These are phyloP conservation scores for Blastocystis hominis DNA, from an alignment of 352 stramenopile species.

Conservation along the genomic window DNA sequence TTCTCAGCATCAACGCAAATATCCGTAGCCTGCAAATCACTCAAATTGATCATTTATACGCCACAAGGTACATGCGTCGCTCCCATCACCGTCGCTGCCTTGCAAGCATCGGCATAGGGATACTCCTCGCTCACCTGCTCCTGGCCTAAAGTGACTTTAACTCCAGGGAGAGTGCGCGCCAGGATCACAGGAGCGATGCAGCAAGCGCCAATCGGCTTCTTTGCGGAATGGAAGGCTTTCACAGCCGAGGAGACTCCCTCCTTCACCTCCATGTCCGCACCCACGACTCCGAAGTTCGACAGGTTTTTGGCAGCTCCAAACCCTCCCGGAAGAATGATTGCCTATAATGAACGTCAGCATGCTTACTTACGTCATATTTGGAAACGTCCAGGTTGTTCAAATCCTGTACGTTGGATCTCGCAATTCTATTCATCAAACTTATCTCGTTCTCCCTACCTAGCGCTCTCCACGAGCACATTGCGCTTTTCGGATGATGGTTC, in stretches of 20 bases:
- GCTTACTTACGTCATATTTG: conserved; percentile 54
- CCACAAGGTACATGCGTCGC: conserved; percentile 49
- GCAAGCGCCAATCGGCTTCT: conserved; percentile 62
- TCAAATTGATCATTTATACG: neutral
- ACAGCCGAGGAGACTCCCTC: conserved; percentile 57
- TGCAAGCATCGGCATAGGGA: conserved; percentile 59
- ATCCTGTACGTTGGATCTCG: conserved; percentile 59
- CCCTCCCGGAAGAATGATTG: conserved; percentile 61
- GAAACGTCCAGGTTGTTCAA: conserved; percentile 58
- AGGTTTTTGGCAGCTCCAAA: conserved; percentile 64
- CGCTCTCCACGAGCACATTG: conserved; percentile 62
- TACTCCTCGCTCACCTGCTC: conserved; percentile 58
- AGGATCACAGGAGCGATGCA: conserved; percentile 62
- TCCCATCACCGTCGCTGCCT: conserved; percentile 60
- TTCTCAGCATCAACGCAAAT: conserved; percentile 60
- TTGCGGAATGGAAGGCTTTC: conserved; percentile 59
- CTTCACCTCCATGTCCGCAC: conserved; percentile 62
- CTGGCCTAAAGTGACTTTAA: conserved; percentile 61
- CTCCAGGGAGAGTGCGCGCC: conserved; percentile 60
- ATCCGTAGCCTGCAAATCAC: conserved; percentile 28
- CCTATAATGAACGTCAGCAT: neutral
- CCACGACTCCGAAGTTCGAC: conserved; percentile 60
- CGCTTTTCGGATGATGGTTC: conserved; percentile 60
- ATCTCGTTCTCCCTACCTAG: neutral
- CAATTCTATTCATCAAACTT: conserved; percentile 55